These are phyloP conservation scores for Aquilaria yunnanensis DNA, from an alignment of 345 rosid genomes.

Conservation along the genomic window DNA sequence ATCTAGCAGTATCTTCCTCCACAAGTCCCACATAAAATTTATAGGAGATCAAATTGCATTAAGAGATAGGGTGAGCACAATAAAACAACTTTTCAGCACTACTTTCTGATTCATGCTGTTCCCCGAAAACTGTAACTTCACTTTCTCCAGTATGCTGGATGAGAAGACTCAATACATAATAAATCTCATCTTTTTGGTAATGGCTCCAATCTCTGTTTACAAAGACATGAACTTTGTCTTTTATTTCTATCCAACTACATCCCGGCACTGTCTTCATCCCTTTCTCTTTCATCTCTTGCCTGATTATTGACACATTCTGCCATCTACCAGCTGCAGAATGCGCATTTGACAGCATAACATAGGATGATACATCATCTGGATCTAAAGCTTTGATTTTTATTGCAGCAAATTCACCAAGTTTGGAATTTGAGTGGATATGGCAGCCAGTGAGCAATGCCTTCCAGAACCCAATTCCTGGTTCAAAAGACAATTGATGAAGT, in stretches of 20 bases:
- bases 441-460: slow-evolving; percentile 87
- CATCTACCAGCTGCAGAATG: slow-evolving; percentile 60
- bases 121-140: slow-evolving; percentile 14
- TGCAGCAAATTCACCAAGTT: slow-evolving; percentile 47
- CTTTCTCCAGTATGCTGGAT: slow-evolving; percentile 27
- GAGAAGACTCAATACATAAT: slow-evolving; percentile 28
- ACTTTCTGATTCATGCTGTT: too few species aligned
- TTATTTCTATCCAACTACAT: slow-evolving; percentile 73
- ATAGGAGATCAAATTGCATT: too few species aligned
- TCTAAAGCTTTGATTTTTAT: slow-evolving; percentile 51
- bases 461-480: slow-evolving; percentile 88
- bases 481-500: slow-evolving; percentile 45
- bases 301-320: slow-evolving; percentile 41
- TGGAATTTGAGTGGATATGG: slow-evolving; percentile 54
- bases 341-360: slow-evolving; percentile 79
- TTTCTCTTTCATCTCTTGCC: slow-evolving; percentile 57
- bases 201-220: slow-evolving; percentile 38
- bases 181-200: slow-evolving; percentile 44
- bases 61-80: too few species aligned
- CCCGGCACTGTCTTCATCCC: slow-evolving; percentile 58
- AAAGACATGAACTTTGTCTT: slow-evolving; percentile 50
- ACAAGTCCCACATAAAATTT: too few species aligned
- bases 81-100: too few species aligned
- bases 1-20: too few species aligned
- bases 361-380: slow-evolving; percentile 72